Conservation (phyloP, 2,329 filamentous ascomycete genomes). For the Penicillium sp. region DNA sequence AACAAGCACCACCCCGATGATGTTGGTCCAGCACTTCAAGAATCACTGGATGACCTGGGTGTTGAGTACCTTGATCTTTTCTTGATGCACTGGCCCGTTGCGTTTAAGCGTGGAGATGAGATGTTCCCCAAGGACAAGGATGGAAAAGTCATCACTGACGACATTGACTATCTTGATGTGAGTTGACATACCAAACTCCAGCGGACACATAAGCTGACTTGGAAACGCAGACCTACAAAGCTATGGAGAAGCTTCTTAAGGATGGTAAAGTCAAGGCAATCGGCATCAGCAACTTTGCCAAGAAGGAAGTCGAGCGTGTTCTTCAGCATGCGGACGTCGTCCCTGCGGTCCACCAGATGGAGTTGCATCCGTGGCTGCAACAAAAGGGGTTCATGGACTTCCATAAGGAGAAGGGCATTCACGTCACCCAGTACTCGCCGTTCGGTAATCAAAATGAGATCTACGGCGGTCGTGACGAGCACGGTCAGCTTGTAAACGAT, state of each 20-base stretch:
- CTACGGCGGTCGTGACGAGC: conserved; percentile 41
- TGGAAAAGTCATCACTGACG: conserved; percentile 40
- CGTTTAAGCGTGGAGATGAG: conserved; percentile 43
- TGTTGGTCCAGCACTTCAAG: conserved; percentile 61
- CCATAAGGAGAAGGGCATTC: conserved; percentile 22
- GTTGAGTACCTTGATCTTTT: conserved; percentile 69
- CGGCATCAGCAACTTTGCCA: conserved; percentile 50
- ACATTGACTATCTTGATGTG: conserved; percentile 46
- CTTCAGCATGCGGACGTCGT: conserved; percentile 41
- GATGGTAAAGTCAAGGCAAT: conserved; percentile 46
- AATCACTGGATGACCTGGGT: conserved; percentile 61
- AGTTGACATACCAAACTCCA: neutral
- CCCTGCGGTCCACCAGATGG: conserved; percentile 28
- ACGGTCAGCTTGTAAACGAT: conserved; percentile 25
- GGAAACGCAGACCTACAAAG: conserved; percentile 44
- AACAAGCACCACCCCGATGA: conserved; percentile 61
- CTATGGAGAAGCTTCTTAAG: conserved; percentile 39
- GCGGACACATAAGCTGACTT: neutral
- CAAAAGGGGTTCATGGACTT: conserved; percentile 21
- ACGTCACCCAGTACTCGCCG: conserved; percentile 25
- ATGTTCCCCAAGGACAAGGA: conserved; percentile 43
- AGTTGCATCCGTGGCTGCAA: conserved; percentile 29
- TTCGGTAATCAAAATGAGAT: conserved; percentile 46
- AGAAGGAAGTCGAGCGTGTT: conserved; percentile 44
- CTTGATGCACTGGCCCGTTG: conserved; percentile 66